Evolutionary conservation across 139 green algal species (phyloP).

Genomic region (Chlorella sp.): DNA sequence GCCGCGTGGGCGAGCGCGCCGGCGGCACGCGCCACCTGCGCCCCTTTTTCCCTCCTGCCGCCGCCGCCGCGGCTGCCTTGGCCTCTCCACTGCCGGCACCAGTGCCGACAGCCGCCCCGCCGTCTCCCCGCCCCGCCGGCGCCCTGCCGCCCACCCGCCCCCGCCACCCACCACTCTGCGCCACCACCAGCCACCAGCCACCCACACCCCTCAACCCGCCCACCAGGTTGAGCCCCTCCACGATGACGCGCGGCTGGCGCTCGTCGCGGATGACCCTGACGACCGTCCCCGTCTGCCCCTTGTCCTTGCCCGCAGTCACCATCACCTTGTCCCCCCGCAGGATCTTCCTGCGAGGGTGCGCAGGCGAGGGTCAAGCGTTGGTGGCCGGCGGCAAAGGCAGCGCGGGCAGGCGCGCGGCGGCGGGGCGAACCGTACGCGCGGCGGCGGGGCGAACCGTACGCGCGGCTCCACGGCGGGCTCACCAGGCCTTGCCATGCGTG

Average conservation of each 20-base stretch:
- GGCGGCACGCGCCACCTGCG: too few species aligned
- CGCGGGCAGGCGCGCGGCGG: not conserved
- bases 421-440: not conserved
- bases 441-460: not conserved
- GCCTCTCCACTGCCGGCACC: too few species aligned
- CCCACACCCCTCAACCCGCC: not conserved
- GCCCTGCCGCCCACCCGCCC: not conserved
- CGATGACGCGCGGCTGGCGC: conserved; percentile 58
- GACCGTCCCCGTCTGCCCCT: conserved; percentile 64
- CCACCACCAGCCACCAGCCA: not conserved
- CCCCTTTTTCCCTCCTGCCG: too few species aligned
- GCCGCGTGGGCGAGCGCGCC: too few species aligned
- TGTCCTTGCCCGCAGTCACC: conserved; percentile 75
- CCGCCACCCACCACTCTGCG: not conserved
- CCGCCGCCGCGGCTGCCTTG: too few species aligned
- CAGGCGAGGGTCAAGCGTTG: too few species aligned
- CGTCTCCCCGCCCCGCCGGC: too few species aligned
- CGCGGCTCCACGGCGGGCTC: not conserved
- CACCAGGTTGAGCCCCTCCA: conserved; percentile 81
- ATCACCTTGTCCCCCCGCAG: conserved; percentile 65
- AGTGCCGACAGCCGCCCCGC: not conserved
- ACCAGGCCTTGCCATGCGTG: not conserved
- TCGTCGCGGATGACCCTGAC: conserved; percentile 55
- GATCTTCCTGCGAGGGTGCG: too few species aligned
- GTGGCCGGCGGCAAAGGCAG: conserved; percentile 29